Evolutionary conservation across 768 basidiomycete genomes (phyloP).

Genomic region (Candolleomyces aberdarensis): DNA sequence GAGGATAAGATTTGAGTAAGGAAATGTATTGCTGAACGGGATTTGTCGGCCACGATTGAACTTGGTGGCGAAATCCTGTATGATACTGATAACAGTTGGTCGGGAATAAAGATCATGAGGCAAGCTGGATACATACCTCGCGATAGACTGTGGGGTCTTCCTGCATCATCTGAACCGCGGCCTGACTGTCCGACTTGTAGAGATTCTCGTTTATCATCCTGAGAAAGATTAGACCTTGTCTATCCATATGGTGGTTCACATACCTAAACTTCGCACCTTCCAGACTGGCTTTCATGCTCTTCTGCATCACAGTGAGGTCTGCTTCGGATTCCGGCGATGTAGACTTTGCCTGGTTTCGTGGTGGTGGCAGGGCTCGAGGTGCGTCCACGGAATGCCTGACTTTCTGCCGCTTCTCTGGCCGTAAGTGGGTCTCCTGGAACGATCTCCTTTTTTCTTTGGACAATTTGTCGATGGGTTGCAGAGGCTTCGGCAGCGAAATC

Average conservation of each 20-base stretch:
- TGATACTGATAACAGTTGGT: constrained; percentile 65
- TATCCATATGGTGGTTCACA: constrained; percentile 11
- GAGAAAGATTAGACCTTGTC: not conserved
- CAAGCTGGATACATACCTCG: constrained; percentile 54
- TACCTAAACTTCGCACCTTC: constrained; percentile 89
- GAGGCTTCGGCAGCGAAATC: constrained; percentile 19
- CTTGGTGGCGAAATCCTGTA: constrained; percentile 86
- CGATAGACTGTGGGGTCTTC: constrained; percentile 77
- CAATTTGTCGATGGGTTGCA: constrained; percentile 15
- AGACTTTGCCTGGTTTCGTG: constrained; percentile 10
- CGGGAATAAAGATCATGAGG: not conserved
- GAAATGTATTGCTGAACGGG: constrained; percentile 83
- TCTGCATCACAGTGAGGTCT: constrained; percentile 69
- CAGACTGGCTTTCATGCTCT: constrained; percentile 71
- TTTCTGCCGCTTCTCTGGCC: constrained; percentile 12
- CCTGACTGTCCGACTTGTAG: constrained; percentile 79
- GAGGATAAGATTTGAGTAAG: constrained; percentile 58
- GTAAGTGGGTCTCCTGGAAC: constrained; percentile 6
- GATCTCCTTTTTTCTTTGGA: constrained; percentile 9
- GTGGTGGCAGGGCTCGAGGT: not conserved
- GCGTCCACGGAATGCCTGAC: constrained; percentile 4
- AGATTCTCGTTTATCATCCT: constrained; percentile 91
- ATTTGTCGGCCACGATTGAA: constrained; percentile 90
- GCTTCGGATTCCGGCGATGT: not conserved
- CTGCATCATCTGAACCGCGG: constrained; percentile 80